Base-by-base conservation (phyloP, 805 yeast genomes). In the Zygoascus tannicola region DNA sequence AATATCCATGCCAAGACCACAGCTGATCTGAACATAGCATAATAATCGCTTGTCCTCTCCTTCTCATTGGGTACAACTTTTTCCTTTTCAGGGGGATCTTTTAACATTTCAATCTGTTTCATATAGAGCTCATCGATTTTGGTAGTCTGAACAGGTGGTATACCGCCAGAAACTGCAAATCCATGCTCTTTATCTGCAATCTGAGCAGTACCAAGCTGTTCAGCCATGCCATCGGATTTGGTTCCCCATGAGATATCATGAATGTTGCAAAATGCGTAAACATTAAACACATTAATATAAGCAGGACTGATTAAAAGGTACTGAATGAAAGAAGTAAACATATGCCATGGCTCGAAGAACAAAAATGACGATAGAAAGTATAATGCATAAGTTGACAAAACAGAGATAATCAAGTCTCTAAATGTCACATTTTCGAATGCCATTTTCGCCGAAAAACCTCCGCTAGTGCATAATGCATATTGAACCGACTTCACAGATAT, bases 191-290 rank as follows among this genome's bases (percentile, higher is more conserved):
- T 78, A 43, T 69, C 74, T 5, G 39, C 26, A 2, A 85, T 72
- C 55, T 81, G 84, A 20, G 95, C 96, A 37, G 81, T 78, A 48
- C 97, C 97, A 55, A 92, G 70, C 62, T 75, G 94, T 58, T 69
- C 77, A 59, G 38, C 77, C 15, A 56, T 73, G 8, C 76, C 78
- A 41, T 80, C 85, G 39, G 95, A 95, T 62, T 88, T 85, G 3
- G 95, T 90, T 60, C 97, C 97, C 97, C 97, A 90, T 4, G 96
- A 84, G 39, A 90, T 80, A 68, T 90, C 98, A 62, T 90, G 95
- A 48, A 90, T 81, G 64, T 90, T 90, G 69, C 97, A 88, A 62
- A 90, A 88, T 2, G 97, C 95, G 64, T 90, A 78, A 40, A 78
- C 80, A 56, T 76, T 78, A 55, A 79, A 64, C 33, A 79, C 75